phyloP scores from a whole-genome alignment of 306 rosid species.

The Rubus idaeus region DNA sequence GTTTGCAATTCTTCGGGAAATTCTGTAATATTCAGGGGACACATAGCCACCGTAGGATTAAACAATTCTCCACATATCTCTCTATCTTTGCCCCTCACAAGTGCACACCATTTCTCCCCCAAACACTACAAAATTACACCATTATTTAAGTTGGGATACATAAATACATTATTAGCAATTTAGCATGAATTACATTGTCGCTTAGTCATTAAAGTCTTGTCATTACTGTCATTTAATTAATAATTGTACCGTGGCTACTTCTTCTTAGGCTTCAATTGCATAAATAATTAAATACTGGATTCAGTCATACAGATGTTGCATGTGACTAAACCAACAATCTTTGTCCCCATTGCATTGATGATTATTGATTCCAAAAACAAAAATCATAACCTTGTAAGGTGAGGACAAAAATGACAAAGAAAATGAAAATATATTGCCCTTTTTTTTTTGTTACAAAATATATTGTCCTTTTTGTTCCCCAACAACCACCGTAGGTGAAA shows the following conservation, averaged over 20 bases:
- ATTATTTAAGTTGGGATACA: neutral
- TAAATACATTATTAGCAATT: neutral
- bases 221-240: neutral
- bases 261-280: neutral
- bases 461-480: neutral
- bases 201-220: neutral
- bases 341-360: neutral
- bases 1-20: too few relatives aligned
- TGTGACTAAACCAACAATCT: neutral
- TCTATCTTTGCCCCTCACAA: too few relatives aligned
- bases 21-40: too few relatives aligned
- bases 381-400: neutral
- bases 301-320: neutral
- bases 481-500: too few relatives aligned
- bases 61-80: too few relatives aligned
- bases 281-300: neutral
- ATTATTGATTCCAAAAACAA: too few relatives aligned
- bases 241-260: neutral
- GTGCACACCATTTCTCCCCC: too few relatives aligned
- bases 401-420: neutral
- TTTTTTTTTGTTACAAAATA: neutral
- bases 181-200: neutral
- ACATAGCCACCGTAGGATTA: too few relatives aligned
- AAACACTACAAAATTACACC: neutral
- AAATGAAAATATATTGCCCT: neutral